These are phyloP conservation scores for Leucaena leucocephala DNA, from an alignment of 306 rosid genomes.

Conservation along the genomic window DNA sequence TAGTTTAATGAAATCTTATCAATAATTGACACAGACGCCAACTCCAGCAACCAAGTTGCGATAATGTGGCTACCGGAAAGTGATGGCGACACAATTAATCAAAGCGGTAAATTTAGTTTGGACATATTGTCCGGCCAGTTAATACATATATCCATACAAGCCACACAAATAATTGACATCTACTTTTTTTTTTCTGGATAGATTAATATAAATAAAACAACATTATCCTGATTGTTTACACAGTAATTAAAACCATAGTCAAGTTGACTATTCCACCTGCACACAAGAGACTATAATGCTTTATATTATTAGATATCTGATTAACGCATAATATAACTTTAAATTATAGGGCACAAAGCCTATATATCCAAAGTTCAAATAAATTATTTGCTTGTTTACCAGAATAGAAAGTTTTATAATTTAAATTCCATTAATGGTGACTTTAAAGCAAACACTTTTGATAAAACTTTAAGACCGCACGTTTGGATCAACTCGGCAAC, in stretches of 20 bases:
- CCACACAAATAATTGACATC: background rate
- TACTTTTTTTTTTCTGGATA: background rate
- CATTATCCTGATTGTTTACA: background rate
- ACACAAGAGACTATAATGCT: background rate
- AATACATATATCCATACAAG: background rate
- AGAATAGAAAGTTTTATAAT: background rate
- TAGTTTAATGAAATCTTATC: background rate
- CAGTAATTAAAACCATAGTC: background rate
- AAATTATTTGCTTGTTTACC: background rate
- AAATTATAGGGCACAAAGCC: background rate
- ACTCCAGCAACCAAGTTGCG: background rate
- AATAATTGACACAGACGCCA: background rate
- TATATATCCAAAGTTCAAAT: background rate
- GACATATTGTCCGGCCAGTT: background rate
- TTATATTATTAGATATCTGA: background rate
- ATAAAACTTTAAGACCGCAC: slow-evolving; percentile 18
- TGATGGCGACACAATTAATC: background rate
- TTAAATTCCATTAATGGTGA: background rate
- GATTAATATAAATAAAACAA: background rate
- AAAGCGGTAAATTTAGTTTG: background rate
- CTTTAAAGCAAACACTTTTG: slow-evolving; percentile 7
- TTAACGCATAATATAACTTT: background rate
- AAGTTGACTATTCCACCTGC: background rate
- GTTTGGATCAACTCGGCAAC: slow-evolving; percentile 13
- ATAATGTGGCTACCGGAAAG: background rate